Percentiles rank a stretch among this genome's conserved stretches.
These are phyloP conservation scores for Rosa hybrid DNA, from an alignment of 331 rosid species.

Conservation along the genomic window DNA sequence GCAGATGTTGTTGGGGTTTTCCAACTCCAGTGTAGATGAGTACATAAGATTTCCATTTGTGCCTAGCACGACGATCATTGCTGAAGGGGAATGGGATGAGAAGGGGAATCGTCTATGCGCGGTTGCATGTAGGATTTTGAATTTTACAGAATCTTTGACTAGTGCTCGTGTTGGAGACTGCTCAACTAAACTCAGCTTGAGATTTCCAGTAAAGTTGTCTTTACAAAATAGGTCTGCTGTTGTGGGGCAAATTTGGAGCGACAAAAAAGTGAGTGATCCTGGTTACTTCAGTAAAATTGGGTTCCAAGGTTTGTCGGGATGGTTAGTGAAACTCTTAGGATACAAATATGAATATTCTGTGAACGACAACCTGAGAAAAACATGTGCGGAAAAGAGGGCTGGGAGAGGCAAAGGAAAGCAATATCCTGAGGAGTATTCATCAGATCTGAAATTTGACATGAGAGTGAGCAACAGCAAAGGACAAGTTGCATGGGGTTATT, in stretches of 20 bases:
- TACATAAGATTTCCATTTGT: constrained; percentile 43
- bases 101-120: constrained; percentile 57
- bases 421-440: constrained; percentile 63
- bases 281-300: constrained; percentile 57
- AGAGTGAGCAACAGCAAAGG: constrained; percentile 54
- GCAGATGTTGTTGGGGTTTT: constrained; percentile 68
- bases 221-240: constrained; percentile 55
- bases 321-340: constrained; percentile 31
- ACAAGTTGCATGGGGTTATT: constrained; percentile 56
- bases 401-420: constrained; percentile 46
- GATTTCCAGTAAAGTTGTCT: constrained; percentile 57
- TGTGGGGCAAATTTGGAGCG: constrained; percentile 71
- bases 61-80: constrained; percentile 54
- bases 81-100: constrained; percentile 82
- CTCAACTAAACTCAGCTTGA: constrained; percentile 46
- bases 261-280: constrained; percentile 41
- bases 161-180: constrained; percentile 70
- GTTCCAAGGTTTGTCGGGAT: constrained; percentile 40
- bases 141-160: constrained; percentile 37
- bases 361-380: constrained; percentile 38
- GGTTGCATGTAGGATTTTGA: constrained; percentile 66
- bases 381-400: constrained; percentile 47
- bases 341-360: constrained; percentile 60
- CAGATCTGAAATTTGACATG: constrained; percentile 67
- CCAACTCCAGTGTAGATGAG: constrained; percentile 26